Conservation (phyloP, 345 rosid genomes). For the Cochlearia excelsa region DNA sequence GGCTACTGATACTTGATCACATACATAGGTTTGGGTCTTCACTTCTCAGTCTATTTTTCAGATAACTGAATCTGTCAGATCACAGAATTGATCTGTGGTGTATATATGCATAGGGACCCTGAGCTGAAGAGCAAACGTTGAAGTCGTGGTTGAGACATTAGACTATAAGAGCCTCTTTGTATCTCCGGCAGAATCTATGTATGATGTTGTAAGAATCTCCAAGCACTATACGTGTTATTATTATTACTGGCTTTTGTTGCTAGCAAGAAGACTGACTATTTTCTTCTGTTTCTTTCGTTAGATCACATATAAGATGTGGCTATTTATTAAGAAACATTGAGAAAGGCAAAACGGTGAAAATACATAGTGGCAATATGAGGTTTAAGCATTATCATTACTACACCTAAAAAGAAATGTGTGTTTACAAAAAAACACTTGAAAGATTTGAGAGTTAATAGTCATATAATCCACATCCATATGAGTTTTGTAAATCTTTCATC, state of each 20-base stretch:
- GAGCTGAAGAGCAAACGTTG: too few relatives aligned
- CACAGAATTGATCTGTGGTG: too few relatives aligned
- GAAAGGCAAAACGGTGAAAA: neutral
- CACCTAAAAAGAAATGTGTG: neutral
- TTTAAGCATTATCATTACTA: conserved; percentile 8
- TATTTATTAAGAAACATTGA: conserved; percentile 27
- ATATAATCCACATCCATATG: neutral
- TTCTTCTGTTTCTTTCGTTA: too few relatives aligned
- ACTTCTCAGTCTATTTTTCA: neutral
- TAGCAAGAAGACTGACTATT: too few relatives aligned
- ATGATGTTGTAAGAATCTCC: too few relatives aligned
- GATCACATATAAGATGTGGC: conserved; percentile 5
- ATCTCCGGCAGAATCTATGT: too few relatives aligned
- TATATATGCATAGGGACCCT: too few relatives aligned
- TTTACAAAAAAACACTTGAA: conserved; percentile 7
- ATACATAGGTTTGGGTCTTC: conserved; percentile 57
- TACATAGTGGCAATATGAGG: conserved; percentile 17
- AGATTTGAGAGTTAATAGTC: neutral
- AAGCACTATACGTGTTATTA: too few relatives aligned
- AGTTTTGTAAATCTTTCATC: conserved; percentile 17
- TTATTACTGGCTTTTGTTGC: too few relatives aligned
- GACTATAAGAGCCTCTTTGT: too few relatives aligned
- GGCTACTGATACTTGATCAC: conserved; percentile 85
- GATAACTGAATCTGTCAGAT: too few relatives aligned
- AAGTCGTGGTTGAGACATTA: too few relatives aligned